Evolutionary conservation across 73 alveolate species (phyloP), one percentile per base, ranked within the genome.

Genomic region (Stentor roeselii): DNA sequence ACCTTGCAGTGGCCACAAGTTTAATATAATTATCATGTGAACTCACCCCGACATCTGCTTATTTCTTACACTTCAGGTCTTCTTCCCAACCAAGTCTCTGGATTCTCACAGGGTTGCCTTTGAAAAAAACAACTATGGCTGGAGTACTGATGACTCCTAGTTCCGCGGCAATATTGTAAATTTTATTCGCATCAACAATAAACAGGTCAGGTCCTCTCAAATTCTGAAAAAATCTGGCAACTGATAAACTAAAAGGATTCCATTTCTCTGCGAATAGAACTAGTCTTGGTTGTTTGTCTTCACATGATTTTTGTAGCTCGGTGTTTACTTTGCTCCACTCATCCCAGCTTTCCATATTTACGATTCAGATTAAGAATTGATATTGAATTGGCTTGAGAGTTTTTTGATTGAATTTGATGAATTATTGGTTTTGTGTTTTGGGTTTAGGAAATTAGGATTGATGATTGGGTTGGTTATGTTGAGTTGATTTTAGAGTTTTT

Each of bases 31-130:
- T 67, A 32, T 32, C 37, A 21, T 67, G 41, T 21, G 80, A 67
- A 67, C 42, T 67, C 34, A 34, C 41, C 37, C 80, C 80, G 27
- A 67, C 41, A 67, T 67, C 80, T 67, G 80, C 42, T 27, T 67
- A 67, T 1, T 30, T 27, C 34, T 67, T 67, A 34, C 80, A 67
- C 34, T 67, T 67, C 27, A 67, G 27, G 80, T 67, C 80, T 67
- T 67, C 80, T 67, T 67, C 80, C 80, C 80, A 67, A 21, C 80
- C 80, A 27, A n/a, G 21, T 67, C 80, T 67, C 37, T 67, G n/a
- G 0, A 67, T 67, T 67, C 37, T 67, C n/a, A 67, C 80, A 21
- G 80, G 80, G 27, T 21, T 67, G 41, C 80, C 80, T 67, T 32
- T 58, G 27, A 67, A 67, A 67, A 67, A 67, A 0, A 67, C 80